These are phyloP conservation scores for Didymella keratinophila DNA, from an alignment of 2,329 filamentous ascomycete genomes.

Conservation along the genomic window DNA sequence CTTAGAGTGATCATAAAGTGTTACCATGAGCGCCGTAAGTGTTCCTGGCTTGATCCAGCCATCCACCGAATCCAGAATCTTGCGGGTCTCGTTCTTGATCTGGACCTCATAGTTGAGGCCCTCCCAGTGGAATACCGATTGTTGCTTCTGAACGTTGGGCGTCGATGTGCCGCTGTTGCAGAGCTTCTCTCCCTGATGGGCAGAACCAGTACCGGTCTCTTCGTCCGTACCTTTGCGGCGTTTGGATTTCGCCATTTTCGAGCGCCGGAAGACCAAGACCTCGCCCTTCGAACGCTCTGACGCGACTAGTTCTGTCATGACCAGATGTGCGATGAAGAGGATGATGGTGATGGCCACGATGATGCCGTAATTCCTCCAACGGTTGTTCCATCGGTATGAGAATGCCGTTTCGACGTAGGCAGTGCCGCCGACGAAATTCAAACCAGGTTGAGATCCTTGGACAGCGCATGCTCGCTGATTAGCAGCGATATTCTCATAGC, in stretches of 20 bases:
- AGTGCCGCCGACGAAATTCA: background rate
- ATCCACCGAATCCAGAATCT: constrained; percentile 61
- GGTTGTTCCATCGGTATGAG: background rate
- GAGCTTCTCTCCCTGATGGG: background rate
- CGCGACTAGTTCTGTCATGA: constrained; percentile 69
- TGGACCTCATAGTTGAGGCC: background rate
- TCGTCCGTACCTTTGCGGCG: background rate
- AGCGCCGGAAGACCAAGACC: background rate
- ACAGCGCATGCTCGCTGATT: background rate
- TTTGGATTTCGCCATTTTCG: background rate
- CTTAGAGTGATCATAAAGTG: background rate
- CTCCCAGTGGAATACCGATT: background rate
- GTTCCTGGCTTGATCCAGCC: constrained; percentile 65
- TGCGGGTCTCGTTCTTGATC: constrained; percentile 57
- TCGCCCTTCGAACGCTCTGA: constrained; percentile 60
- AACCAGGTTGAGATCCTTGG: background rate
- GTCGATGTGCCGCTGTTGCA: background rate
- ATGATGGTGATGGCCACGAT: constrained; percentile 67
- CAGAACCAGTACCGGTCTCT: background rate
- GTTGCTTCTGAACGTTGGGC: background rate
- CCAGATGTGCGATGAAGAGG: constrained; percentile 68
- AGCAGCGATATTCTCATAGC: background rate
- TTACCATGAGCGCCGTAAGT: constrained; percentile 54
- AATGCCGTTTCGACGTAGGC: background rate
- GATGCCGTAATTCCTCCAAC: constrained; percentile 58